Evolutionary conservation across 495 filamentous ascomycete species (phyloP), one percentile per base, ranked within the genome.

Genomic region (Tuber brumale): DNA sequence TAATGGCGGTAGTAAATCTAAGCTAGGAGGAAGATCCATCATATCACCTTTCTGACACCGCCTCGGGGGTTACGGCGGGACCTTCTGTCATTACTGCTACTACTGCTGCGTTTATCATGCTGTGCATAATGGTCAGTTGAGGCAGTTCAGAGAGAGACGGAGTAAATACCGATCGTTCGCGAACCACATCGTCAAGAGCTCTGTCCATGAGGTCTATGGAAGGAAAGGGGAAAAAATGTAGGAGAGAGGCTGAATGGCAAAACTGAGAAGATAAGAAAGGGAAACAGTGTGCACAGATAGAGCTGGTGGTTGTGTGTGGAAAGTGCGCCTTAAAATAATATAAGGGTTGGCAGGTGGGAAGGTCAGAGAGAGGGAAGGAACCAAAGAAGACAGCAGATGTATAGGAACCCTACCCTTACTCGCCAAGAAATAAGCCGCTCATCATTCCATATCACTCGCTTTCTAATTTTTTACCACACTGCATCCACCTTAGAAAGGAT

Each of bases 131-230:
- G 72, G 73, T 71, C 16, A 69, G 43, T 71, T 57, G 31, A 45
- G 27, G 23, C 27, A 14, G 41, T 35, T 46, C 6, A 12, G 31
- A 43, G n/a, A 57, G 70, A 61, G 37, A n/a, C n/a, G 3, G 57
- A 76, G 73, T 21, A 81, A 79, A 88, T 91, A 93, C 92, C 86
- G 91, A 89, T 81, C 91, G 91, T 82, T 94, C 93, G 76, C 89
- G 89, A 79, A 95, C 93, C 81, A 93, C 92, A 84, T 95, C 93
- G 84, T 95, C 93, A 70, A 95, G 87, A 82, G 90, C 91, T 83
- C 91, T 91, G 85, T 95, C 93, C 89, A 95, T 93, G 69, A 77
- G 61, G 71, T 71, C 78, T 80, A 76, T 75, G 72, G 46, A 76
- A 43, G 57, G 27, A 37, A 76, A 77, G 27, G 44, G 7, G 31